Conservation (phyloP, 1,284 basidiomycete genomes). For the Trametes hirsuta region DNA sequence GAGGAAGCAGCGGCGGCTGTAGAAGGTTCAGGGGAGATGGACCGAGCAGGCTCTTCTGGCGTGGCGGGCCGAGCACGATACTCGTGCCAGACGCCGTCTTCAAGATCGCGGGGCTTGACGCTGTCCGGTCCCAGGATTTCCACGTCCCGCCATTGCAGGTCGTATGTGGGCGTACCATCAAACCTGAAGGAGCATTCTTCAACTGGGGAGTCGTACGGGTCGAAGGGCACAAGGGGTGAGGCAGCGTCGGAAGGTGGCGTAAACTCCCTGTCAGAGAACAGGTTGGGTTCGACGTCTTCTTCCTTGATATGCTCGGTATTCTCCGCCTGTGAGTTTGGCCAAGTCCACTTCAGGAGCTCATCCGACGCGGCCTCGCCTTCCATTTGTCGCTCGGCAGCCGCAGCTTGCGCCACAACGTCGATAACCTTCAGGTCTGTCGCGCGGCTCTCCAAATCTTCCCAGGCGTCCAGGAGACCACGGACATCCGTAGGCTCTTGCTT, state of each 20-base stretch:
- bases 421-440: constrained; percentile 39
- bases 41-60: constrained; percentile 19
- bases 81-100: constrained; percentile 42
- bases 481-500: constrained; percentile 66
- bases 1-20: constrained; percentile 18
- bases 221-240: constrained; percentile 22
- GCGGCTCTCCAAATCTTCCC: constrained; percentile 54
- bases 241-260: constrained; percentile 21
- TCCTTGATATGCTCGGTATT: constrained; percentile 35
- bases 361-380: constrained; percentile 23
- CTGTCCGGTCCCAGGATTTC: constrained; percentile 54
- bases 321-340: constrained; percentile 36
- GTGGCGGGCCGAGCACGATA: constrained; percentile 22
- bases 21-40: constrained; percentile 20
- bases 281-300: constrained; percentile 35
- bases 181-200: constrained; percentile 14
- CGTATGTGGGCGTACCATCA: constrained; percentile 27
- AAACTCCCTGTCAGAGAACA: constrained; percentile 23
- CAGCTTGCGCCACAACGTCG: constrained; percentile 44
- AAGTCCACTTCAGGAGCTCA: constrained; percentile 51
- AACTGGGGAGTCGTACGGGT: constrained; percentile 26
- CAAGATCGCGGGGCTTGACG: constrained; percentile 48
- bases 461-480: constrained; percentile 62
- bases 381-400: constrained; percentile 33
- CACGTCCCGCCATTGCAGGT: constrained; percentile 48